Evolutionary conservation across 2,329 filamentous ascomycete species (phyloP).

Genomic region (Phoma sp.): DNA sequence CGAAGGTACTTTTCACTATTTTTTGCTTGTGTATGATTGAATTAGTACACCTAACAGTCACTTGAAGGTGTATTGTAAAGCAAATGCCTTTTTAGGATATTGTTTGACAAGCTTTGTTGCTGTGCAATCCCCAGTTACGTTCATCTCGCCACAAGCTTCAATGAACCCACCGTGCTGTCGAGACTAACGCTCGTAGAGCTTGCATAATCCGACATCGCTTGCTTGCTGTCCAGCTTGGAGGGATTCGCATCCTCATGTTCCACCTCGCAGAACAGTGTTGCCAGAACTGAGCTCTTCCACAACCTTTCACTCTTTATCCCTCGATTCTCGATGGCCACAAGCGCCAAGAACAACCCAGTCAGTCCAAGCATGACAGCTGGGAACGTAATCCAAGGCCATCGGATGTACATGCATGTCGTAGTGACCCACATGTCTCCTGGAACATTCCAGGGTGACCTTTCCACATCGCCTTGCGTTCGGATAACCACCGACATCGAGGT

Average conservation of each 20-base stretch:
- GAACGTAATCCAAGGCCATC: constrained; percentile 1
- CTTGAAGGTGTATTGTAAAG: too few species aligned
- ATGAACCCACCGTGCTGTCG: too few species aligned
- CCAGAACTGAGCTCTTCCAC: constrained; percentile 5
- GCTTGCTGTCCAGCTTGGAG: background rate
- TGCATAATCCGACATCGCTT: background rate
- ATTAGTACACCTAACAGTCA: too few species aligned
- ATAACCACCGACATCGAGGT: background rate
- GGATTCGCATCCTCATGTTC: background rate
- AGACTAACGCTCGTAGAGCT: constrained; percentile 1
- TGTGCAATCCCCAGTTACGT: too few species aligned
- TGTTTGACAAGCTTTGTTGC: too few species aligned
- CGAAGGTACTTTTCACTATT: too few species aligned
- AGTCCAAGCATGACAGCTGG: background rate
- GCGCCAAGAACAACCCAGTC: background rate
- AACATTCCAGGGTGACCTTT: background rate
- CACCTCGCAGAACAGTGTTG: background rate
- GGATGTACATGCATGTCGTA: background rate
- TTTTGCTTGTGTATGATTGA: too few species aligned
- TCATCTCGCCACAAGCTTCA: too few species aligned
- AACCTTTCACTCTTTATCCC: background rate
- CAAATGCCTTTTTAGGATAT: too few species aligned
- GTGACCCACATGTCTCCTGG: background rate
- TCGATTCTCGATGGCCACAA: background rate
- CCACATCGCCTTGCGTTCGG: background rate